Conservation (phyloP, 164 flowering plant species). For the Chimonanthus praecox region DNA sequence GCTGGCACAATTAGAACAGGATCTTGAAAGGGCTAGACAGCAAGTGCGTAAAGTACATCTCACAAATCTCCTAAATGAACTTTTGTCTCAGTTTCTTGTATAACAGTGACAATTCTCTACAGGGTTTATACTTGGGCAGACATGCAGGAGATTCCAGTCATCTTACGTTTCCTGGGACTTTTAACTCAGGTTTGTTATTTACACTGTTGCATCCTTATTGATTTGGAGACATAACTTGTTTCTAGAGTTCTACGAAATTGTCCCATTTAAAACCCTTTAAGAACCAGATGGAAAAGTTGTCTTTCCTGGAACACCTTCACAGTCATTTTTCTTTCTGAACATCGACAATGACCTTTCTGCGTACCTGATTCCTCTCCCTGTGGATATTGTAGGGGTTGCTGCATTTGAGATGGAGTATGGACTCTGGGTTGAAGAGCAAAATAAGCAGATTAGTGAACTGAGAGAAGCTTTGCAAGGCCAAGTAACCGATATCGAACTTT, state of each 20-base stretch:
- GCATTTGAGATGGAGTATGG: conserved; percentile 76
- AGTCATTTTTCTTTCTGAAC: too few species aligned
- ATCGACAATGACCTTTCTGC: not conserved
- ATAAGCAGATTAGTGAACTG: conserved; percentile 44
- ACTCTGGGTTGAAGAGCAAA: conserved; percentile 84
- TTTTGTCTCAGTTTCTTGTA: not conserved
- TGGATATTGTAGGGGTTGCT: conserved; percentile 48
- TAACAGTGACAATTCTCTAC: conserved; percentile 14
- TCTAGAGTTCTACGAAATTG: too few species aligned
- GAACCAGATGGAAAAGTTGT: too few species aligned
- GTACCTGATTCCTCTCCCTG: not conserved
- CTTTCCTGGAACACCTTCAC: too few species aligned
- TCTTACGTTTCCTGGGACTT: conserved; percentile 41
- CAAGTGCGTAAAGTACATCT: conserved; percentile 38
- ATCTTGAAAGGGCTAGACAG: conserved; percentile 73
- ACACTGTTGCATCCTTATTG: not conserved
- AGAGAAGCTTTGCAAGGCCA: conserved; percentile 58
- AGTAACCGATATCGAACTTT: conserved; percentile 35
- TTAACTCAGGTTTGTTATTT: conserved; percentile 59
- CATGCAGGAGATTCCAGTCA: conserved; percentile 42
- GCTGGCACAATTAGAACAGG: conserved; percentile 82
- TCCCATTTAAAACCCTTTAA: too few species aligned
- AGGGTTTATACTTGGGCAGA: conserved; percentile 58
- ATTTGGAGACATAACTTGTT: too few species aligned
- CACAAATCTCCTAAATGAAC: not conserved